These are phyloP conservation scores for Pulicaria dysenterica DNA, from an alignment of 129 eudicot species.

Conservation along the genomic window DNA sequence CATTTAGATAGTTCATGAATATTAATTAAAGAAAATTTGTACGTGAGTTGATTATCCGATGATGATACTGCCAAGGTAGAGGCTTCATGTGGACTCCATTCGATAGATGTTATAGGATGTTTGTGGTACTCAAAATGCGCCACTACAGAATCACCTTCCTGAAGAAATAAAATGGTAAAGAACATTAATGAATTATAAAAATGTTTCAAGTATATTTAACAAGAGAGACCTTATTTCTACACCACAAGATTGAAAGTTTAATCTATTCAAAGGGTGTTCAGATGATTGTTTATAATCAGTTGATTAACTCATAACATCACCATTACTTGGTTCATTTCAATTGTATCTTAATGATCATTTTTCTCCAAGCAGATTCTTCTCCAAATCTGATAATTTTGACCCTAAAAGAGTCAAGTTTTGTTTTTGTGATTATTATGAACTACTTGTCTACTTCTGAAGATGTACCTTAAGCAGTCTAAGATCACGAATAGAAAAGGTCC, in stretches of 20 bases:
- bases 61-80: constrained; percentile 90
- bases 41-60: constrained; percentile 92
- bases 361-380: neutral
- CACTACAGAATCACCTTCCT: constrained; percentile 85
- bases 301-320: neutral
- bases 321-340: neutral
- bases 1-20: neutral
- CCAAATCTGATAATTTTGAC: neutral
- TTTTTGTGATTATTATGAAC: neutral
- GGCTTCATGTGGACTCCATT: constrained; percentile 98
- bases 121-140: constrained; percentile 95
- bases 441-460: neutral
- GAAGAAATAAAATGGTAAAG: constrained; percentile 8
- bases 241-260: neutral
- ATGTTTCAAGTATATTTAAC: neutral
- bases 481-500: constrained; percentile 85
- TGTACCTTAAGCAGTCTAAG: constrained; percentile 89
- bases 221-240: neutral
- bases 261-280: neutral
- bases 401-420: neutral
- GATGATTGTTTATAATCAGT: neutral
- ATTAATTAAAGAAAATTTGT: constrained; percentile 26
- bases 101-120: constrained; percentile 94
- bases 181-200: neutral
- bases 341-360: neutral